A percentile compares a stretch with the other conserved stretches of the same genome.
Evolutionary conservation across 78 protist species (phyloP).

Genomic region (Capsaspora owczarzaki): DNA sequence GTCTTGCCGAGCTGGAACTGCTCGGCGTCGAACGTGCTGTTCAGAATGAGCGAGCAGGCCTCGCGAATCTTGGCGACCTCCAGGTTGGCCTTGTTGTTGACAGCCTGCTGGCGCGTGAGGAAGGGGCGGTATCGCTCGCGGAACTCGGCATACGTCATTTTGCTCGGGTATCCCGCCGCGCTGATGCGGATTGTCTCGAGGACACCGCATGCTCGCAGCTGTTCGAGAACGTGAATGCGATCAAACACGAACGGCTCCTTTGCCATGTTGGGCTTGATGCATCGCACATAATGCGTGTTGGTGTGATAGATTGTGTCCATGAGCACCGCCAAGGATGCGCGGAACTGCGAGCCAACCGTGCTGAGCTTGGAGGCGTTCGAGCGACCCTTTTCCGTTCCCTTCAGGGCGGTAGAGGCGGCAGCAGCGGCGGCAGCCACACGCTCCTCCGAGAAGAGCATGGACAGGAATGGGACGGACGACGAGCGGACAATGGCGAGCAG

Average conservation of each 20-base stretch:
- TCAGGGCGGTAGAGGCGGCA: neutral
- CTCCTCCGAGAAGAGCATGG: neutral
- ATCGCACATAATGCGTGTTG: slow-evolving; percentile 71
- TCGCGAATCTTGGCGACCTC: slow-evolving; percentile 47
- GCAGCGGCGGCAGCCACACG: neutral
- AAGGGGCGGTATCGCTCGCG: neutral
- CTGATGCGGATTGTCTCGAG: slow-evolving; percentile 71
- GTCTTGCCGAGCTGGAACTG: slow-evolving; percentile 25
- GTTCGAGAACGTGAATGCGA: slow-evolving; percentile 21
- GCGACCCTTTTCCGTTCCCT: neutral
- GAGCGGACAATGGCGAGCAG: neutral
- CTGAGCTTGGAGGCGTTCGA: neutral
- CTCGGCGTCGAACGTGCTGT: neutral
- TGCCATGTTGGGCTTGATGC: slow-evolving; percentile 79
- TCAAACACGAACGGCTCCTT: slow-evolving; percentile 20
- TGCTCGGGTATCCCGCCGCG: slow-evolving; percentile 66
- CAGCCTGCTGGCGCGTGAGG: neutral
- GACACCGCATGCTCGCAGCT: slow-evolving; percentile 75
- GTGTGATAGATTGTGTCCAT: slow-evolving; percentile 66
- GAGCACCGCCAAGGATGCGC: slow-evolving; percentile 8
- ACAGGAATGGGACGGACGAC: neutral
- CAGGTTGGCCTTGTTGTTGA: too few relatives aligned
- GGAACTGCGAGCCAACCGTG: slow-evolving; percentile 30
- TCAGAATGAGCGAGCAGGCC: slow-evolving; percentile 1
- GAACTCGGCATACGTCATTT: slow-evolving; percentile 34